These are phyloP conservation scores for Noccaea bulbosa DNA, from an alignment of 345 rosid species.

Conservation along the genomic window DNA sequence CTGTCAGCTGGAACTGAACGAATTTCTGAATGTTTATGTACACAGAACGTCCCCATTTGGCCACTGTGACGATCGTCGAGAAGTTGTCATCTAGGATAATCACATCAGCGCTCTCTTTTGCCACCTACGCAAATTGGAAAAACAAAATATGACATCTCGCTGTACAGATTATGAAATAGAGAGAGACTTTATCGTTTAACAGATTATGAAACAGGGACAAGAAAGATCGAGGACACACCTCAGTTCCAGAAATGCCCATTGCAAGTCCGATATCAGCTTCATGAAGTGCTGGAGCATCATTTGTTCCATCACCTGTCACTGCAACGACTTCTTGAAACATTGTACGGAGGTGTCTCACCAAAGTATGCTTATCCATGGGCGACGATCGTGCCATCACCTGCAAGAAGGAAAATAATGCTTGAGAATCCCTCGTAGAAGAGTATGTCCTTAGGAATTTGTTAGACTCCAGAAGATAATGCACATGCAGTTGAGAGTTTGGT, in stretches of 20 bases:
- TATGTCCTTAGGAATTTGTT: not conserved
- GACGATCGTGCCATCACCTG: constrained; percentile 91
- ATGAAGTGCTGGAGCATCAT: constrained; percentile 92
- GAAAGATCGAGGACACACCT: constrained; percentile 48
- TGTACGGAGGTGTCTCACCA: constrained; percentile 70
- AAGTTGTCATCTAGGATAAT: constrained; percentile 86
- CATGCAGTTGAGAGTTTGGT: not conserved
- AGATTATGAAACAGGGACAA: constrained; percentile 8
- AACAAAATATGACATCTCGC: not conserved
- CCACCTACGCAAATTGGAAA: constrained; percentile 53
- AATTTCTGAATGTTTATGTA: constrained; percentile 87
- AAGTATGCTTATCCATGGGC: constrained; percentile 86
- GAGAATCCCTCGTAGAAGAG: constrained; percentile 3
- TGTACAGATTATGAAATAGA: not conserved
- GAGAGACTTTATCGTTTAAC: not conserved
- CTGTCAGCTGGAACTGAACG: constrained; percentile 92
- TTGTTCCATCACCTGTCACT: constrained; percentile 90
- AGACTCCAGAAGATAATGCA: not conserved
- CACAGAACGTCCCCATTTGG: constrained; percentile 92
- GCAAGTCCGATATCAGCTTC: constrained; percentile 92
- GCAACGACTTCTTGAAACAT: constrained; percentile 80
- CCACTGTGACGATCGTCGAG: constrained; percentile 78
- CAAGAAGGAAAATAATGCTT: constrained; percentile 34
- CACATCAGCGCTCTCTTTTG: constrained; percentile 91
- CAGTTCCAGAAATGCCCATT: constrained; percentile 90